Evolutionary conservation across 2,329 filamentous ascomycete species (phyloP).

Genomic region (Lachnellula subtilissima): DNA sequence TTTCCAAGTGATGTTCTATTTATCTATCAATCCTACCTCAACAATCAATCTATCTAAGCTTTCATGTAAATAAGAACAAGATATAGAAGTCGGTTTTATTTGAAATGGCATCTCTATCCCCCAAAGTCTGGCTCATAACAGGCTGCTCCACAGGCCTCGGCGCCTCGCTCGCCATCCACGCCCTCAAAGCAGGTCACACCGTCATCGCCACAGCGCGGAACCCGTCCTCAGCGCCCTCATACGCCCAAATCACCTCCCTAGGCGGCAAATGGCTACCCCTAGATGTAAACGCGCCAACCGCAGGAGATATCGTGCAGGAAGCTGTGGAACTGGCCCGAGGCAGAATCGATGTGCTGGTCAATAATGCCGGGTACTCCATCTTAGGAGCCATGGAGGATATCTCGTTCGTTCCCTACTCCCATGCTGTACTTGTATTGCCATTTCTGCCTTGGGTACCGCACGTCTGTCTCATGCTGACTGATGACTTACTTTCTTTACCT

Average conservation of each 20-base stretch:
- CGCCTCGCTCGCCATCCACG: constrained; percentile 2
- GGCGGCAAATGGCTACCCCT: neutral
- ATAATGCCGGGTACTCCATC: constrained; percentile 33
- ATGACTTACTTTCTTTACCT: neutral
- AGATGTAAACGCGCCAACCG: neutral
- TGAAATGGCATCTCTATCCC: too few species aligned
- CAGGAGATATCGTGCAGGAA: neutral
- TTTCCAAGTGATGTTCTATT: too few species aligned
- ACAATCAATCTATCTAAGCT: too few species aligned
- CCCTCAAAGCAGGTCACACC: constrained; percentile 3
- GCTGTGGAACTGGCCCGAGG: neutral
- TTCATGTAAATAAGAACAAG: too few species aligned
- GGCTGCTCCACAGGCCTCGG: constrained; percentile 10
- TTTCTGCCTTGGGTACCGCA: neutral
- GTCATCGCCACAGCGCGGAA: constrained; percentile 13
- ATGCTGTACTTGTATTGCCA: too few species aligned
- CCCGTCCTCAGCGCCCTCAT: neutral
- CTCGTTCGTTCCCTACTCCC: neutral
- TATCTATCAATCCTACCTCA: too few species aligned
- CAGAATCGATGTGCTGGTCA: constrained; percentile 16
- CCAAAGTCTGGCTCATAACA: constrained; percentile 8
- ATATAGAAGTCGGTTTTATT: too few species aligned
- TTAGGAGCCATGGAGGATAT: constrained; percentile 47
- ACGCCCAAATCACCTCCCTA: neutral
- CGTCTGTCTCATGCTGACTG: too few species aligned